Percentiles rank a stretch among this genome's conserved stretches.
Evolutionary conservation across 2,329 filamentous ascomycete genomes (phyloP).

Genomic region (Meredithiella fracta): DNA sequence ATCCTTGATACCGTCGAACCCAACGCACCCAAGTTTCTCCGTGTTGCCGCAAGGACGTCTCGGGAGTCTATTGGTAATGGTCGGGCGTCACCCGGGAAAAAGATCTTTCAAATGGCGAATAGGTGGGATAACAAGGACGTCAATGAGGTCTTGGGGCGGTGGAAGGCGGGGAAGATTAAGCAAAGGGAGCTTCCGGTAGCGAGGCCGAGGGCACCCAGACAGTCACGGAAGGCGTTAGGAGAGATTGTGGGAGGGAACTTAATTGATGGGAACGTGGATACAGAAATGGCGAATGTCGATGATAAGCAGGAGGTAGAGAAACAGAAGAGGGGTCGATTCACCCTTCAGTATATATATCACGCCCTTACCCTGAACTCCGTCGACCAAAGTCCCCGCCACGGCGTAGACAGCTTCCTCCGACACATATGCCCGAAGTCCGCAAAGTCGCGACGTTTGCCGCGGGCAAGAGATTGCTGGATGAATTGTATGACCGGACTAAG

Average conservation of each 20-base stretch:
- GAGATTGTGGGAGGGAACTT: neutral
- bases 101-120: constrained; percentile 43
- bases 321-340: too few relatives aligned
- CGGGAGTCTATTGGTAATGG: constrained; percentile 32
- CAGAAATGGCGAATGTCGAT: neutral
- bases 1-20: constrained; percentile 43
- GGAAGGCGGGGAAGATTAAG: constrained; percentile 36
- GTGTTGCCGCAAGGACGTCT: constrained; percentile 43
- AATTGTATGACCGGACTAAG: constrained; percentile 30
- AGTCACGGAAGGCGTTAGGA: neutral
- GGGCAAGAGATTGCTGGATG: constrained; percentile 39
- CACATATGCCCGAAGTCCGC: neutral
- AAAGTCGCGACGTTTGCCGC: constrained; percentile 27
- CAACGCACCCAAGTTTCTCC: constrained; percentile 40
- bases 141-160: constrained; percentile 34
- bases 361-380: constrained; percentile 5
- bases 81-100: constrained; percentile 36
- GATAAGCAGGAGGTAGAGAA: neutral
- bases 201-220: neutral
- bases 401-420: neutral
- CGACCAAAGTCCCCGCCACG: neutral
- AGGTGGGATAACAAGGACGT: constrained; percentile 45
- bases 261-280: too few relatives aligned
- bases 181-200: constrained; percentile 7
- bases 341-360: constrained; percentile 4